Evolutionary conservation across 805 yeast species (phyloP), one percentile per base, ranked within the genome.

Genomic region (Ogataea pilisensis): DNA sequence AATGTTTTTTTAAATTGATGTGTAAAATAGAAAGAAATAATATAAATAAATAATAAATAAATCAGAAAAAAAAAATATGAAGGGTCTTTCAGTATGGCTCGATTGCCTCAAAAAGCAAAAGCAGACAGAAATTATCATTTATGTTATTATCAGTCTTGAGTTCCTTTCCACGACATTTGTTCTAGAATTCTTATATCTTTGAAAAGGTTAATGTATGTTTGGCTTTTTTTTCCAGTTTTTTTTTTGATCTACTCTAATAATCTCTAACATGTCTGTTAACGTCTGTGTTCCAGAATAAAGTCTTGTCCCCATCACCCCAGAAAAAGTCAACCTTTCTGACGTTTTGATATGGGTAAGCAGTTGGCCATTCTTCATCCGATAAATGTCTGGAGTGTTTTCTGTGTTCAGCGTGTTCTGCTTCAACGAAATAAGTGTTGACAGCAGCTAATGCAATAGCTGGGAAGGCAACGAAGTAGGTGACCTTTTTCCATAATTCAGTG

Each of bases 251-350:
- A 9, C 8, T 9, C 13, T 9, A 9, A 8, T 48, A 43, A 7
- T 50, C 41, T 37, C 40, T 72, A 59, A 84, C 69, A 74, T 86
- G 86, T 78, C 95, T 87, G 85, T 91, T 91, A 63, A 85, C 77
- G 58, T 79, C 85, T 39, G 86, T 75, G 75, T 88, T 88, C 99
- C 99, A 93, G 85, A 93, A 93, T 63, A 84, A 72, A 49, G 98
- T 88, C 78, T 86, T 82, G 76, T 90, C 96, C 65, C 99, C 98
- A 64, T 93, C 91, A 63, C 99, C 99, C 98, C 98, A 93, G 83
- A 89, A 91, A 78, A 78, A 91, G 64, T 85, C 82, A 66, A 80
- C 82, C 63, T 66, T 64, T 80, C 98, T 87, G 57, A 89, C 66
- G 77, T 93, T 93, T 76, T 84, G 90, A 80, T 79, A 93, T 57